Conservation (phyloP, 148 eudicot genomes). For the Simmondsia chinensis region DNA sequence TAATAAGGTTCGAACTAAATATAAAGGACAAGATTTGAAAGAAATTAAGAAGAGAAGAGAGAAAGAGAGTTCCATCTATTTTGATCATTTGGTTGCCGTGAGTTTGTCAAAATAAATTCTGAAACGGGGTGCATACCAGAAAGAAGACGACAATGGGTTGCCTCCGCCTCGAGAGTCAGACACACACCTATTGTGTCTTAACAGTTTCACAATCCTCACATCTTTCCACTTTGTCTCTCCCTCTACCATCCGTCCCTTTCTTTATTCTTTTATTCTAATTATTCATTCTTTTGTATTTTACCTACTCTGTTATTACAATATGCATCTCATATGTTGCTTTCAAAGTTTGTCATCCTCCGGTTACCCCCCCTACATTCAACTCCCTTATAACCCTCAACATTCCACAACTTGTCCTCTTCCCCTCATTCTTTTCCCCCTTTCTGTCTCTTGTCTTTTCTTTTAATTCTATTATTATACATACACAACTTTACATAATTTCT, state of each 20-base stretch:
- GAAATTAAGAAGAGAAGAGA: too few species aligned
- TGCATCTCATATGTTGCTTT: too few species aligned
- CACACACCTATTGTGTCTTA: too few species aligned
- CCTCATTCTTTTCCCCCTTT: constrained; percentile 30
- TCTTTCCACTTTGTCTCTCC: background rate
- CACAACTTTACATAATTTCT: too few species aligned
- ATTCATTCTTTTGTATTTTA: background rate
- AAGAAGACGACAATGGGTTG: constrained; percentile 2
- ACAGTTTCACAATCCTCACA: too few species aligned
- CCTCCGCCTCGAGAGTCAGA: too few species aligned
- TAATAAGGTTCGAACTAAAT: too few species aligned
- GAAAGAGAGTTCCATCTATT: too few species aligned
- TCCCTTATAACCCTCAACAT: constrained; percentile 19
- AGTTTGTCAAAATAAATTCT: background rate
- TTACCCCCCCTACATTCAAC: constrained; percentile 8
- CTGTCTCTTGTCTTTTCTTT: constrained; percentile 3
- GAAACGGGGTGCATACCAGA: too few species aligned
- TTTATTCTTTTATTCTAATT: background rate
- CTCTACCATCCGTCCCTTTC: background rate
- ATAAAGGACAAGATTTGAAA: too few species aligned
- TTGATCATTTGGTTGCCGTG: background rate
- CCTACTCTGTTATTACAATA: background rate
- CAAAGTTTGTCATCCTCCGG: background rate
- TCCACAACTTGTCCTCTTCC: constrained; percentile 22
- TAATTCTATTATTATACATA: background rate